These are phyloP conservation scores for Thraustotheca clavata DNA, from an alignment of 352 stramenopile species.

Conservation along the genomic window DNA sequence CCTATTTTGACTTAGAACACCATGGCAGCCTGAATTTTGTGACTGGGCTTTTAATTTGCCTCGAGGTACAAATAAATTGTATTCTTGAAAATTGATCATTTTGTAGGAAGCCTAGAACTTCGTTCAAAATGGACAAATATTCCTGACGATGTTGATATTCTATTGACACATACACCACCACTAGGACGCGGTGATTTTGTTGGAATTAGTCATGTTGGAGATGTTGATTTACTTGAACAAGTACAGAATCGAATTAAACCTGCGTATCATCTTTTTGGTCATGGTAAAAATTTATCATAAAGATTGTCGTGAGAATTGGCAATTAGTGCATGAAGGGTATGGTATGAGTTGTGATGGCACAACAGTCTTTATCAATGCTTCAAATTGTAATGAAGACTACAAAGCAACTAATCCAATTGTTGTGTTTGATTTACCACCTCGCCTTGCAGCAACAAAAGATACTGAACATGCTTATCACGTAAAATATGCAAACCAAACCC, in stretches of 20 bases:
- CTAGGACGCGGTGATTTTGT: conserved; percentile 75
- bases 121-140: conserved; percentile 63
- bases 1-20: conserved; percentile 27
- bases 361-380: conserved; percentile 26
- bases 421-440: conserved; percentile 38
- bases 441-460: conserved; percentile 20
- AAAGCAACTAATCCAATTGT: conserved; percentile 56
- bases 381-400: conserved; percentile 42
- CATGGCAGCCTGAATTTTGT: conserved; percentile 79
- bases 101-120: conserved; percentile 49
- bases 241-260: conserved; percentile 77
- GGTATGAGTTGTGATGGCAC: conserved; percentile 17
- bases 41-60: conserved; percentile 76
- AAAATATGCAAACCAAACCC: background rate
- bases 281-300: conserved; percentile 23
- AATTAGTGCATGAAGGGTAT: conserved; percentile 21
- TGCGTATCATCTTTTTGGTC: conserved; percentile 85
- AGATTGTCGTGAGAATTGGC: background rate
- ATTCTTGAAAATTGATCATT: too few relatives aligned
- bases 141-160: conserved; percentile 68
- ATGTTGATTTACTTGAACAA: conserved; percentile 70
- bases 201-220: conserved; percentile 55
- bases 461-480: background rate
- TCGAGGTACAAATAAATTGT: too few relatives aligned
- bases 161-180: conserved; percentile 86